These are phyloP conservation scores for Cynara cardunculus DNA, from an alignment of 129 eudicot species.

Conservation along the genomic window DNA sequence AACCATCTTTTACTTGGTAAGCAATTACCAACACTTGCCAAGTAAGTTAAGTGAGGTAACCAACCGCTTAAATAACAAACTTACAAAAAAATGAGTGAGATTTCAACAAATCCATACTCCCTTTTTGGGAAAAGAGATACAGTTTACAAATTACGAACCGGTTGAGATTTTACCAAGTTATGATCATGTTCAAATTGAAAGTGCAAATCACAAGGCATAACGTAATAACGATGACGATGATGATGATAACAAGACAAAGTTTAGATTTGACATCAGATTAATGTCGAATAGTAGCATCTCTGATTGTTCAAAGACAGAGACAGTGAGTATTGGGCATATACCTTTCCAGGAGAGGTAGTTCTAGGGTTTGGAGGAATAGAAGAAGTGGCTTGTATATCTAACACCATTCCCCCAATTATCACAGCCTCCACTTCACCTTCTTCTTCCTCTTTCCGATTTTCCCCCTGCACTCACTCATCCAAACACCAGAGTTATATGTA, in stretches of 20 bases:
- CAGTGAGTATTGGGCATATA: not conserved
- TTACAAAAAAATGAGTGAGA: not conserved
- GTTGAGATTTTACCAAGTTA: not conserved
- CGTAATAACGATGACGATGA: no score
- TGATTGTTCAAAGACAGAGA: not conserved
- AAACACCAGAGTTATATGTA: not conserved
- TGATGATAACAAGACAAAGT: no score
- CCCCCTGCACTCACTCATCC: conserved; percentile 13
- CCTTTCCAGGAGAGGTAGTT: conserved; percentile 94
- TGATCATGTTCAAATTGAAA: not conserved
- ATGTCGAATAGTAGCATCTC: not conserved
- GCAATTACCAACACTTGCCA: no score
- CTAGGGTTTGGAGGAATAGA: conserved; percentile 54
- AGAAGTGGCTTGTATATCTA: conserved; percentile 82
- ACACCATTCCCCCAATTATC: conserved; percentile 96
- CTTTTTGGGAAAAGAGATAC: not conserved
- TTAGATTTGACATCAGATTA: no score
- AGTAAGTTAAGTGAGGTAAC: no score
- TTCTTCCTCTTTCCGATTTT: conserved; percentile 13
- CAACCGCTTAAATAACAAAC: no score
- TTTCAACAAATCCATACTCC: not conserved
- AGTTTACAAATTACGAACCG: not conserved
- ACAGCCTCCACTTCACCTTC: conserved; percentile 46
- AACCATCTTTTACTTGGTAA: no score
- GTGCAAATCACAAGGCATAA: not conserved